Percentiles rank a stretch among this genome's conserved stretches.
Conservation (phyloP, 345 rosid genomes). For the Melaleuca quinquenervia region DNA sequence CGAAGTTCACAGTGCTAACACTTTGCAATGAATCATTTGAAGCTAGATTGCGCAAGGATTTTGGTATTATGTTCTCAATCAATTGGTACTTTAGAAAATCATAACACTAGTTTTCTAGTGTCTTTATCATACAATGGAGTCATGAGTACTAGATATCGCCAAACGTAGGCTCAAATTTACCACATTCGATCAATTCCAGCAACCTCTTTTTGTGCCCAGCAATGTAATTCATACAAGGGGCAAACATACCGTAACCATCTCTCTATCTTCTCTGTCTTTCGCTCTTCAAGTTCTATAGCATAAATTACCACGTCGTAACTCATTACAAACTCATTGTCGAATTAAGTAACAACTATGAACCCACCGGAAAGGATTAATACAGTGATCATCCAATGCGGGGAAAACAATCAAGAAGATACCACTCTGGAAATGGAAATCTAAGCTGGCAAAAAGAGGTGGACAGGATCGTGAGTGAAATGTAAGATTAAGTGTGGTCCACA, state of each 20-base stretch:
- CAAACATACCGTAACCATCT: neutral
- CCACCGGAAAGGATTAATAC: neutral
- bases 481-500: no score
- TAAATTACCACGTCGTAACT: neutral
- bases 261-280: neutral
- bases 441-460: neutral
- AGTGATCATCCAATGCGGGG: neutral
- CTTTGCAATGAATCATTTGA: neutral
- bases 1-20: neutral
- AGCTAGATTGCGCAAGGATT: neutral
- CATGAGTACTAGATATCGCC: no score
- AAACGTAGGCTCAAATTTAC: no score
- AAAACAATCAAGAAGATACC: neutral
- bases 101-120: neutral
- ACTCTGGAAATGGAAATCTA: neutral
- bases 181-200: no score
- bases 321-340: neutral
- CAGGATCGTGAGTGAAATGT: neutral
- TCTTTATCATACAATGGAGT: no score
- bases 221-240: neutral
- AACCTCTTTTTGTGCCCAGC: neutral
- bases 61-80: neutral
- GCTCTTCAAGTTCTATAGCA: neutral
- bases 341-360: neutral
- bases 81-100: neutral